Evolutionary conservation across 257 asterid genomes (phyloP), one percentile per base, ranked within the genome.

Genomic region (Petunia axillaris): DNA sequence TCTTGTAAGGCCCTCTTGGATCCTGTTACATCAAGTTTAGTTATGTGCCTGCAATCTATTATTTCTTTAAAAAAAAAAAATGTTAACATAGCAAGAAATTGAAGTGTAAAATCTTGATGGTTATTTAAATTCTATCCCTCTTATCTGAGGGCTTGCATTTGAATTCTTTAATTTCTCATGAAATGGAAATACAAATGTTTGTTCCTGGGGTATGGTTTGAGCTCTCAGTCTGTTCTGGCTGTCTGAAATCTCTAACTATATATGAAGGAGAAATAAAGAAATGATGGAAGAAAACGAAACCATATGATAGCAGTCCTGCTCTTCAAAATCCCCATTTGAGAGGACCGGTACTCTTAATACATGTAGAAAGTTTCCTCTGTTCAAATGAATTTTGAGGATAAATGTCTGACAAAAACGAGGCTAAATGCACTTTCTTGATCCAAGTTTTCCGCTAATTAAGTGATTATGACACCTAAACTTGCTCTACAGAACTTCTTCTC

Each of bases 11-110:
- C 50, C 38, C 25, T 73, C 35, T 50, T 73, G 62, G 50, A 50
- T 71, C 44, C 44, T 50, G 44, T 50, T 36, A 10, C 44, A 50
- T 50, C 77, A 73, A 73, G 62, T 73, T 73, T 35, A 50, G 11
- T 73, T 48, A 35, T 50, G 44, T 35, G 44, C 62, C 60, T 35
- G 44, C 62, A 11, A 43, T 4, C 35, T 10, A 48, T 10, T 0
- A 25, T 35, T 55, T 55, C 2, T 15, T 71, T 35, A 35, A 2
- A 25, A 25, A 25, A 25, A 25, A 25, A 25, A 25, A 13, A 6
- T 1, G 50, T 5, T 35, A 71, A 48, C 11, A 11, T 38, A 35
- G 43, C 44, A 25, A 35, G 77, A 48, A 25, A 35, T 71, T 71
- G 41, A 71, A 48, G 44, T 35, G 11, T 25, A 48, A 50, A 35